Evolutionary conservation across 2,329 filamentous ascomycete genomes (phyloP), one percentile per base, ranked within the genome.

Genomic region (Aspergillus pseudoterreus): DNA sequence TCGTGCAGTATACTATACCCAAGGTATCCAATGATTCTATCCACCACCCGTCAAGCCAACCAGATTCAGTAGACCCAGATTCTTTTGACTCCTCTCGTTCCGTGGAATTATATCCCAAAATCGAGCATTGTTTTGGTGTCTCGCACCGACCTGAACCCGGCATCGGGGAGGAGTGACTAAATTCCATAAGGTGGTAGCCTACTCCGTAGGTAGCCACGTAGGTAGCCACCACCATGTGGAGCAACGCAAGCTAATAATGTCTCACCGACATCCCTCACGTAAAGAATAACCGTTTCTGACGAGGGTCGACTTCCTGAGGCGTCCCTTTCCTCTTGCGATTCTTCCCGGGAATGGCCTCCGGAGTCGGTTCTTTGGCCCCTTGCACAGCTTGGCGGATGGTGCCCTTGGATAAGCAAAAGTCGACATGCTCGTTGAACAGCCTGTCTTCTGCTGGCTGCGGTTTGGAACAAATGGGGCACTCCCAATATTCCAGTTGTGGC

Each of bases 401-500:
- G 63, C 88, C 84, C 50, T 86, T 80, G 0, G 92, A 96, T 1
- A 99, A 79, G 68, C 94, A 99, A 8, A 88, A 81, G 67, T 99
- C 94, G 47, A 99, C 91, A 64, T 99, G 94, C 51, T 87, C 83
- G 60, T 99, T 99, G 72, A 97, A 95, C 0, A 74, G 75, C 43
- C 79, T 79, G 66, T 96, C 90, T 45, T 92, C 80, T 0, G 90
- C 82, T 0, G 76, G 64, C 63, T 96, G 92, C 0, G 89, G 85
- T 14, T 86, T 78, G n/a, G 76, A 73, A 68, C 94, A 99, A 42
- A 97, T 88, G 0, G 94, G 94, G 68, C 94, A 99, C 35, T 86
- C 80, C 92, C 92, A 97, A 68, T 77, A 78, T 43, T 83, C 76
- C 47, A 80, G 64, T 43, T 62, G 50, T 10, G 47, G 27, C 6